Evolutionary conservation across 768 basidiomycete species (phyloP), one percentile per base, ranked within the genome.

Genomic region (Mycena latifolia): DNA sequence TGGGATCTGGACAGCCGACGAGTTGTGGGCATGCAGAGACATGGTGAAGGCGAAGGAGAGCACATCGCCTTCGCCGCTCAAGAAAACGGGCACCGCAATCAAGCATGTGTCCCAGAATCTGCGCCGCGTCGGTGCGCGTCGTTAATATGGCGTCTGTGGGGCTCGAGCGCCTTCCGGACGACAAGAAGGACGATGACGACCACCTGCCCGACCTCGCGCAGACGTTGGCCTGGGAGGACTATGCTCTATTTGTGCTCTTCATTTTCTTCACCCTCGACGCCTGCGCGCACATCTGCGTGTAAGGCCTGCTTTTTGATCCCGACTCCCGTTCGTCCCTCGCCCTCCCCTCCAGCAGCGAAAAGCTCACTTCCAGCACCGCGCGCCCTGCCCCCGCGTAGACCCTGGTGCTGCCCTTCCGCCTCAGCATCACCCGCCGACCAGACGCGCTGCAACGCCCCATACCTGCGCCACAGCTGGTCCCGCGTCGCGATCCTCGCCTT

Each of bases 381-480:
- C 22, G 69, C 15, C 65, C 80, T 31, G 72, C 72, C 18, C 72
- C 73, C 72, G 84, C n/a, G n/a, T n/a, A 86, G 54, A 73, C 79
- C 11, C 77, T 86, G n/a, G 77, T 87, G 3, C 82, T 91, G 11
- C 90, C 91, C 0, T 92, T 91, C 72, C 83, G 85, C 27, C 76
- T 91, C 45, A 88, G 86, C 71, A 77, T 92, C n/a, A 78, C 79
- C 20, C 0, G 86, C 83, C 65, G 81, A 85, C 58, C 87, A 88
- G 69, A 85, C 88, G n/a, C 78, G 80, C 28, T 82, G 89, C 35
- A 90, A 92, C 67, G 82, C 96, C 2, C 96, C 97, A 0, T 99
- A 95, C 75, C 83, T 99, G 1, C 86, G 97, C 11, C 95, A 98
- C 73, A 93, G 92, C 60, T 98, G 96, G 96, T 92, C 87, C 72